phyloP scores from a whole-genome alignment of 768 basidiomycete species.

The Suillus ampliporus region DNA sequence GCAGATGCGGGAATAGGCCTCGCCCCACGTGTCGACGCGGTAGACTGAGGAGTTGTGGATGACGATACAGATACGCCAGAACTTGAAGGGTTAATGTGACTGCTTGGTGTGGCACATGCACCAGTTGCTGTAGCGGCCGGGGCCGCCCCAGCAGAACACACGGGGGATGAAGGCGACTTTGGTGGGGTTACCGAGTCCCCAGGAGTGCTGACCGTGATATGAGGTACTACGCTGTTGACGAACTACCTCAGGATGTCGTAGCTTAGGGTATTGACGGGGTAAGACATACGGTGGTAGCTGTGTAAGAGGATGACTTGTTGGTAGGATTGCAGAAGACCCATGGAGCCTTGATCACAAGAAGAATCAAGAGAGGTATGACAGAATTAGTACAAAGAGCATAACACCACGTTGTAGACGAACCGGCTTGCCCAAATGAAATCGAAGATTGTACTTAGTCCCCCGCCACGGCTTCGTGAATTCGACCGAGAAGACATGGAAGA shows the following conservation, averaged over 20 bases:
- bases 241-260: not conserved
- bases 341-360: not conserved
- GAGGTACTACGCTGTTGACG: not conserved
- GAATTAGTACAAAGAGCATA: not conserved
- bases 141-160: not conserved
- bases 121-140: not conserved
- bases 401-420: not conserved
- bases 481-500: constrained; percentile 1
- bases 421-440: not conserved
- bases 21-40: not conserved
- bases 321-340: not conserved
- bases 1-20: not conserved
- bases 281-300: not conserved
- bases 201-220: constrained; percentile 2
- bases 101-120: not conserved
- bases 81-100: not conserved
- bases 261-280: not conserved
- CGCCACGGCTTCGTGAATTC: not conserved
- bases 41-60: not conserved
- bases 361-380: not conserved
- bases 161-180: not conserved
- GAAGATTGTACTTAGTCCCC: not conserved
- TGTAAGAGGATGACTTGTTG: not conserved
- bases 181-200: not conserved
- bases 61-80: not conserved